A percentile compares a stretch with the other conserved stretches of the same genome.
Evolutionary conservation across 495 filamentous ascomycete genomes (phyloP).

Genomic region (Hypoxylon subgilvum): DNA sequence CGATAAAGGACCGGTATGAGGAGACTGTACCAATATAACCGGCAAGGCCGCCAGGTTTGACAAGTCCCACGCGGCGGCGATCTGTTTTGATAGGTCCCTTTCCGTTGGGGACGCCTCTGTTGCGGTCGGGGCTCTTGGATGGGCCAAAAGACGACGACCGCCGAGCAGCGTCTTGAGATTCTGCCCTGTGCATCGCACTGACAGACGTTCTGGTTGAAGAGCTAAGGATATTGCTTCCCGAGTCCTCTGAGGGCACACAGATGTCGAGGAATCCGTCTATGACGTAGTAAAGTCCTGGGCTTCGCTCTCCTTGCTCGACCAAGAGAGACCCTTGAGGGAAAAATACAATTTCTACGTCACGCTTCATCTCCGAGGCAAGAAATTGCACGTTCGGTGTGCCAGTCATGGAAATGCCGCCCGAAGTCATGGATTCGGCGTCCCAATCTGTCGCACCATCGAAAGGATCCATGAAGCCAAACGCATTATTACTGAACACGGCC

Average conservation of each 20-base stretch:
- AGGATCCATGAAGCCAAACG: conserved; percentile 93
- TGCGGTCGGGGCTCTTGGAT: conserved; percentile 19
- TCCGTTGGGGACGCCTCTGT: conserved; percentile 11
- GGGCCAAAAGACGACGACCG: conserved; percentile 28
- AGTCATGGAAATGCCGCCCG: conserved; percentile 56
- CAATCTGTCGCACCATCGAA: conserved; percentile 81
- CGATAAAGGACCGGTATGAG: conserved; percentile 93
- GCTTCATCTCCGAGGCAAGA: conserved; percentile 74
- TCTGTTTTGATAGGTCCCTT: conserved; percentile 30
- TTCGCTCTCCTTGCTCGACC: conserved; percentile 96
- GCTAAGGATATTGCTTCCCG: conserved; percentile 44
- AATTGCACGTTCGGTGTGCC: conserved; percentile 52
- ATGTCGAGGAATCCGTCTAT: conserved; percentile 97
- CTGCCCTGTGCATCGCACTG: conserved; percentile 44
- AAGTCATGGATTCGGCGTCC: conserved; percentile 84
- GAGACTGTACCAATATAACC: conserved; percentile 94
- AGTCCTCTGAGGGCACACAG: conserved; percentile 56
- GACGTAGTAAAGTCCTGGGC: conserved; percentile 96
- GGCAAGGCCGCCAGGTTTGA: conserved; percentile 93
- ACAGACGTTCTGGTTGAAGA: conserved; percentile 43
- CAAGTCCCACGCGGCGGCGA: conserved; percentile 77
- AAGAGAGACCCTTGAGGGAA: conserved; percentile 93
- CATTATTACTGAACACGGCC: conserved; percentile 79
- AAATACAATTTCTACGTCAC: conserved; percentile 97
- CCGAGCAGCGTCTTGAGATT: conserved; percentile 36